Conservation (phyloP, 2,329 filamentous ascomycete species). For the Colletotrichum orchidophilum region DNA sequence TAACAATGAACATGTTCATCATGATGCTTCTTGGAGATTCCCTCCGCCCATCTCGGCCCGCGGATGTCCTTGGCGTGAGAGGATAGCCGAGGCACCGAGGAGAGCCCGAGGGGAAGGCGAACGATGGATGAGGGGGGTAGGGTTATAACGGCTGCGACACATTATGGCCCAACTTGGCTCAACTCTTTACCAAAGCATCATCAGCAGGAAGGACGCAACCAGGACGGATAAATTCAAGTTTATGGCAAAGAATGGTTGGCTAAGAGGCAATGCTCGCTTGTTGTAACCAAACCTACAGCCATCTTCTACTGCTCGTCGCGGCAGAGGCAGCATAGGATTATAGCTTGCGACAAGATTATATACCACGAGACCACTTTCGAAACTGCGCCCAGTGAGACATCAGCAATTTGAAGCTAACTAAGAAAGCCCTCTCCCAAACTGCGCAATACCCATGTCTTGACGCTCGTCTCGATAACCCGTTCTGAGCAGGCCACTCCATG, state of each 20-base stretch:
- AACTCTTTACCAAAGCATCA: background rate
- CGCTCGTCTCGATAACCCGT: constrained; percentile 5
- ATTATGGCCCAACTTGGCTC: background rate
- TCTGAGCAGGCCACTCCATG: background rate
- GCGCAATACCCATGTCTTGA: background rate
- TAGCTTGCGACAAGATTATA: background rate
- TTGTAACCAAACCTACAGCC: background rate
- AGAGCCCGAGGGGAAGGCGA: background rate
- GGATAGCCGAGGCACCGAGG: background rate
- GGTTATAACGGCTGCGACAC: background rate
- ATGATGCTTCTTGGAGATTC: background rate
- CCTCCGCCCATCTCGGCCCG: background rate
- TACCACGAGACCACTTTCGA: constrained; percentile 12
- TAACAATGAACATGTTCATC: background rate
- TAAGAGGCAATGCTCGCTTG: background rate
- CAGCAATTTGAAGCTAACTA: background rate
- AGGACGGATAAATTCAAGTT: background rate
- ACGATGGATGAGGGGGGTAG: background rate
- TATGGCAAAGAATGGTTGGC: background rate
- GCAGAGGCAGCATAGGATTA: background rate
- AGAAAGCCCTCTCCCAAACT: background rate
- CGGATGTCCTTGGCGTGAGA: background rate
- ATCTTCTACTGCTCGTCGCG: background rate
- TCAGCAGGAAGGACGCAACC: background rate
- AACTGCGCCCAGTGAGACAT: background rate